phyloP scores from a whole-genome alignment of 2,329 filamentous ascomycete species.

The Aspergillus oerlinghausenensis region DNA sequence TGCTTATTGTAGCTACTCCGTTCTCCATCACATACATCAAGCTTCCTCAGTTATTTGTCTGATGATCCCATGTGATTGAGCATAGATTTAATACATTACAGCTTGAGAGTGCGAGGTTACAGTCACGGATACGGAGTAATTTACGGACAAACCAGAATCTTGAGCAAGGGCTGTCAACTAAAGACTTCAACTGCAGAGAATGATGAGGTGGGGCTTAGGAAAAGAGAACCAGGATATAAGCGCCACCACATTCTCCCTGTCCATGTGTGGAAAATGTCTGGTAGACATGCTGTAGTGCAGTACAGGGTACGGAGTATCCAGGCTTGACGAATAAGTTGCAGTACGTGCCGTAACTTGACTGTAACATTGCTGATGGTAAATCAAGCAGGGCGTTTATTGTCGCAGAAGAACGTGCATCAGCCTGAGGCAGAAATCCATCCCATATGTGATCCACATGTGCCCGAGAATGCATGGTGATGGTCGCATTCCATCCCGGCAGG shows the following conservation, averaged over 20 bases:
- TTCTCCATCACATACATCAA: neutral
- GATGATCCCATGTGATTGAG: neutral
- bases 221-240: neutral
- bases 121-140: too few relatives aligned
- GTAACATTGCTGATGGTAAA: neutral
- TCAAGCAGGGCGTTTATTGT: neutral
- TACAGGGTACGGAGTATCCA: neutral
- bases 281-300: neutral
- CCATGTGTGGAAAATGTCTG: conserved; percentile 2
- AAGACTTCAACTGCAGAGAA: neutral
- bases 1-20: neutral
- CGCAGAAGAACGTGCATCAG: neutral
- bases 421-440: neutral
- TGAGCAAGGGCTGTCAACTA: neutral
- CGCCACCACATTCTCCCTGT: conserved; percentile 2
- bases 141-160: too few relatives aligned
- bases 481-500: conserved; percentile 13
- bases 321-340: neutral
- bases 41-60: neutral
- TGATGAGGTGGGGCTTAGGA: neutral
- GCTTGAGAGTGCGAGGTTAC: too few relatives aligned
- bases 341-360: neutral
- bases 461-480: conserved; percentile 3
- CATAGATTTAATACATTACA: neutral
- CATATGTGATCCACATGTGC: neutral